Conservation (phyloP, 805 yeast genomes). For the Candida ovalis region DNA sequence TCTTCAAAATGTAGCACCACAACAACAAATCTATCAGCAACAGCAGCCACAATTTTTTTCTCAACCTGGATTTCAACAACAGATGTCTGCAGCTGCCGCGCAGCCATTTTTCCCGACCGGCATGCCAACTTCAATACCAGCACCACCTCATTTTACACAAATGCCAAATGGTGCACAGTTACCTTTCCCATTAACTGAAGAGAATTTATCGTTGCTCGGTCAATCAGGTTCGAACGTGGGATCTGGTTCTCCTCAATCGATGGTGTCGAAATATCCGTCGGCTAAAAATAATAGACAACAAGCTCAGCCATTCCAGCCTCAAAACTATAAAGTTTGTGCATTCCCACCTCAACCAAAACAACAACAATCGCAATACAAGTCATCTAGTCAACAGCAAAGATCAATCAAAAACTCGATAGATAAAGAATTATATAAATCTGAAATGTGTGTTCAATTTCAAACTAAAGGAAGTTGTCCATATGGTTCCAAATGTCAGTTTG, state of each 20-base stretch:
- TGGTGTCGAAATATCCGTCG: background rate
- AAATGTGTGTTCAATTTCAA: slow-evolving; percentile 76
- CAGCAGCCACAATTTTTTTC: background rate
- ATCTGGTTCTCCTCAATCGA: background rate
- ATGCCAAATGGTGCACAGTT: slow-evolving; percentile 1
- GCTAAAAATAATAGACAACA: background rate
- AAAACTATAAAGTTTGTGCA: slow-evolving; percentile 5
- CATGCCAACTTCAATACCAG: background rate
- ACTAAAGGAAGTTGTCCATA: slow-evolving; percentile 76
- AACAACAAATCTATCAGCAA: background rate
- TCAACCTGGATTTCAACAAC: background rate
- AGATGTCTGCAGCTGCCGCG: background rate
- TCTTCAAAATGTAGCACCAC: background rate
- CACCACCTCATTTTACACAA: slow-evolving; percentile 1
- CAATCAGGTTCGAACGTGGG: slow-evolving; percentile 10
- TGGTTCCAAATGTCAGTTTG: slow-evolving; percentile 90
- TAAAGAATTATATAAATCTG: slow-evolving; percentile 82
- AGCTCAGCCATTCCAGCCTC: slow-evolving; percentile 2
- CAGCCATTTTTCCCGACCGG: background rate
- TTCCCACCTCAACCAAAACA: background rate
- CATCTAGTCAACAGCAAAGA: background rate
- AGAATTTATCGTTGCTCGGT: slow-evolving; percentile 30
- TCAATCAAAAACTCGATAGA: slow-evolving; percentile 12
- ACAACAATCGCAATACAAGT: slow-evolving; percentile 7
- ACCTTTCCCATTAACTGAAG: slow-evolving; percentile 34